phyloP scores from a whole-genome alignment of 257 asterid genomes.

The Voacanga thouarsii region DNA sequence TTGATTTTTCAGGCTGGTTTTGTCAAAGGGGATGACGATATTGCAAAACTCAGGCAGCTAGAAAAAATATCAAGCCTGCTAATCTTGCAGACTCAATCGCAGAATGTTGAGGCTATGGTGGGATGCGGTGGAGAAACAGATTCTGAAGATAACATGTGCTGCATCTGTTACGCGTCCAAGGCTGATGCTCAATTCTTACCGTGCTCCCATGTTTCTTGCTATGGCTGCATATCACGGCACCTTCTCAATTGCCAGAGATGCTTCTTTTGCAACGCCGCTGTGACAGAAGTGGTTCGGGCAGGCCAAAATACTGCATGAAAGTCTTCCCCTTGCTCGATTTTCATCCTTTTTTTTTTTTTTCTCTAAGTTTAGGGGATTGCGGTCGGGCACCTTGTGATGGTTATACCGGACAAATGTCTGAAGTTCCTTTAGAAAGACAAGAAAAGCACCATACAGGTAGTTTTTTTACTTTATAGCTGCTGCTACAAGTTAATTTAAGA shows the following conservation, averaged over 20 bases:
- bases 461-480: constrained; percentile 15
- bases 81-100: constrained; percentile 46
- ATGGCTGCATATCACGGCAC: constrained; percentile 86
- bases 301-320: constrained; percentile 27
- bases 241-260: constrained; percentile 84
- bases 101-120: constrained; percentile 35
- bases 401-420: not conserved
- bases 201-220: constrained; percentile 77
- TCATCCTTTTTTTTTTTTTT: not conserved
- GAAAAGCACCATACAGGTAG: constrained; percentile 10
- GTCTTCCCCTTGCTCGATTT: not conserved
- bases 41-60: constrained; percentile 50
- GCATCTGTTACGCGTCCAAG: constrained; percentile 73
- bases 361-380: not conserved
- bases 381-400: not conserved
- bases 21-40: constrained; percentile 52
- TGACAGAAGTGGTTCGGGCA: constrained; percentile 44
- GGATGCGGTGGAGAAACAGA: constrained; percentile 39
- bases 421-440: not conserved
- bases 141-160: constrained; percentile 54
- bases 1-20: constrained; percentile 55
- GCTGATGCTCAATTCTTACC: constrained; percentile 64
- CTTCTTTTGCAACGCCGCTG: constrained; percentile 85
- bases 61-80: constrained; percentile 63
- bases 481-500: constrained; percentile 2